Evolutionary conservation across 1,139 yeast genomes (phyloP), one percentile per base, ranked within the genome.

Genomic region (Arxiozyma slooffiae): DNA sequence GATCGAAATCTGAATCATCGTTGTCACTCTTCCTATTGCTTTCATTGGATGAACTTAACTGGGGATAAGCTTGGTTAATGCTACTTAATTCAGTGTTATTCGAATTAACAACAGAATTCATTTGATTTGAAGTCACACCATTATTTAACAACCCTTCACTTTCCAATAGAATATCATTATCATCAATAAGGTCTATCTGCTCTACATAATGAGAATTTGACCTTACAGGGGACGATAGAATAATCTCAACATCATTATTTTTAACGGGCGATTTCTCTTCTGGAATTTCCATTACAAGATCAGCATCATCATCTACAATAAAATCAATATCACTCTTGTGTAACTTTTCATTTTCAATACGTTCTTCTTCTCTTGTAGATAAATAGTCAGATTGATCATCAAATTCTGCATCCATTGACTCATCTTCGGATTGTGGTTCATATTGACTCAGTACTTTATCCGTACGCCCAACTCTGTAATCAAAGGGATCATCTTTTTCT

Each of bases 351-450:
- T 56, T 54, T 21, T 50, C 56, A 11, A 58, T 59, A 38, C 58
- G 57, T 20, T 64, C 67, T 41, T 61, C 63, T 20, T 64, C 67
- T 43, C 55, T 56, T 7, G 66, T 64, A 9, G 57, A 53, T 50
- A 64, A 53, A 50, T 61, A 63, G 41, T 62, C 58, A 3, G 67
- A 60, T n/a, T 53, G 56, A 44, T 58, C 59, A 47, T 64, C 68
- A 24, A 55, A 58, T 48, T 67, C 70, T 3, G 69, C 66, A 17
- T 64, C 69, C 54, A 56, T 55, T 4, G 67, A 62, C 44, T 59
- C 62, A 4, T 59, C 55, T 18, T 46, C 51, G 18, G 48, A 17
- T 30, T 45, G 43, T 2, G 11, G 30, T 21, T 18, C 39, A 34
- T 23, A 36, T 34, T 46, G 48, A 5, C 40, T 39, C 7, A 41